Conservation (phyloP, 345 rosid species). For the Eucalyptus pauciflora region DNA sequence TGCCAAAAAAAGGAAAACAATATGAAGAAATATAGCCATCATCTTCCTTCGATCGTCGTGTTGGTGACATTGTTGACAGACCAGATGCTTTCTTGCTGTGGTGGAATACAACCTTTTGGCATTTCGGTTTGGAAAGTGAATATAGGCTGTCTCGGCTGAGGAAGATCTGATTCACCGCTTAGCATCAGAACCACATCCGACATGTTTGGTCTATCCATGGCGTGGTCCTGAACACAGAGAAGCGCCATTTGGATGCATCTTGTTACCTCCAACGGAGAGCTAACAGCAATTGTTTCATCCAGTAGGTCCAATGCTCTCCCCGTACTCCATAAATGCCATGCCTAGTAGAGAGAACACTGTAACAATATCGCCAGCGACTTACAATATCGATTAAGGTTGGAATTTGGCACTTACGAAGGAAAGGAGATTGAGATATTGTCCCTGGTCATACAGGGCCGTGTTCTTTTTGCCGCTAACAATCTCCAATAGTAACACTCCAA, state of each 20-base stretch:
- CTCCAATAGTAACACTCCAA: constrained; percentile 4
- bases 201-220: constrained; percentile 18
- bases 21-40: neutral
- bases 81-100: neutral
- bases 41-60: neutral
- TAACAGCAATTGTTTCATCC: neutral
- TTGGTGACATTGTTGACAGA: neutral
- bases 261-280: neutral
- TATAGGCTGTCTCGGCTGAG: neutral
- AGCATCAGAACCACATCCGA: neutral
- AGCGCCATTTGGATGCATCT: neutral
- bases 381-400: neutral
- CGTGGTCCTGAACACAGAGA: constrained; percentile 21
- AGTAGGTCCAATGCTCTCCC: neutral
- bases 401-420: constrained; percentile 1
- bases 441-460: neutral
- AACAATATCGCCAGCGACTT: neutral
- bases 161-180: neutral
- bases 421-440: neutral
- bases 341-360: neutral
- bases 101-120: neutral
- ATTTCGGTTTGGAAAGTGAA: neutral
- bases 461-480: constrained; percentile 4
- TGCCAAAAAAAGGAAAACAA: neutral
- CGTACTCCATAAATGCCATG: neutral